Percentiles rank a stretch among this genome's conserved stretches.
Evolutionary conservation across 2,329 filamentous ascomycete species (phyloP).

Genomic region (Domatiomyces globalis): DNA sequence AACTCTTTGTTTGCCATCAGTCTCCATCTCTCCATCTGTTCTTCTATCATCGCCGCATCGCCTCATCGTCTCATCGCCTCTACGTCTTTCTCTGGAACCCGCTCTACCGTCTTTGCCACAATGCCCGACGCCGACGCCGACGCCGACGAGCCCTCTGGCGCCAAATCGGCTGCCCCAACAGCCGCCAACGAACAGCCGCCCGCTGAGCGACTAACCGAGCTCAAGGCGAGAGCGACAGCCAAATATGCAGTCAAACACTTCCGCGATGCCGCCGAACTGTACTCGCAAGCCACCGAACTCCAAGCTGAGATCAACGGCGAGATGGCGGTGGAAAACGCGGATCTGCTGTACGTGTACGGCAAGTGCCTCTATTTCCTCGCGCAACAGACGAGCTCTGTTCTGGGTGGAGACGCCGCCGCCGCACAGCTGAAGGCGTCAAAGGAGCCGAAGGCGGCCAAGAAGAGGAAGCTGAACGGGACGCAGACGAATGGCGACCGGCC

Average conservation of each 20-base stretch:
- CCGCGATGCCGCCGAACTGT: conserved; percentile 70
- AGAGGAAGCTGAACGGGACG: conserved; percentile 20
- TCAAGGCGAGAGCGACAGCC: conserved; percentile 65
- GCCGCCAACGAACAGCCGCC: conserved; percentile 3
- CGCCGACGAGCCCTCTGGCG: conserved; percentile 6
- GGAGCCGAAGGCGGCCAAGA: conserved; percentile 29
- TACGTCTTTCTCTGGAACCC: not conserved
- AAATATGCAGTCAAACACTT: conserved; percentile 86
- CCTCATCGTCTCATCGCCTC: not conserved
- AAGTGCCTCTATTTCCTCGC: conserved; percentile 88
- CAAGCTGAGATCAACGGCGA: conserved; percentile 89
- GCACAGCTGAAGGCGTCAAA: conserved; percentile 36
- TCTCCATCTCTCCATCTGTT: too few species aligned
- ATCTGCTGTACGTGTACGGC: conserved; percentile 87
- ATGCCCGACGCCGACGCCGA: conserved; percentile 19
- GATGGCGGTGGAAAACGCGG: conserved; percentile 76
- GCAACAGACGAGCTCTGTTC: conserved; percentile 83
- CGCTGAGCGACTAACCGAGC: conserved; percentile 57
- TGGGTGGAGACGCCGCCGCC: conserved; percentile 63
- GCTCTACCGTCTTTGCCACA: conserved; percentile 1
- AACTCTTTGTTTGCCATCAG: too few species aligned
- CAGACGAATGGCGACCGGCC: not conserved
- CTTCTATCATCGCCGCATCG: too few species aligned
- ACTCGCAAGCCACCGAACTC: conserved; percentile 74
- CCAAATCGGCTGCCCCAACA: conserved; percentile 6